Percentiles rank a stretch among this genome's conserved stretches.
phyloP scores from a whole-genome alignment of 495 filamentous ascomycete genomes.

The Wilcoxina mikolae region DNA sequence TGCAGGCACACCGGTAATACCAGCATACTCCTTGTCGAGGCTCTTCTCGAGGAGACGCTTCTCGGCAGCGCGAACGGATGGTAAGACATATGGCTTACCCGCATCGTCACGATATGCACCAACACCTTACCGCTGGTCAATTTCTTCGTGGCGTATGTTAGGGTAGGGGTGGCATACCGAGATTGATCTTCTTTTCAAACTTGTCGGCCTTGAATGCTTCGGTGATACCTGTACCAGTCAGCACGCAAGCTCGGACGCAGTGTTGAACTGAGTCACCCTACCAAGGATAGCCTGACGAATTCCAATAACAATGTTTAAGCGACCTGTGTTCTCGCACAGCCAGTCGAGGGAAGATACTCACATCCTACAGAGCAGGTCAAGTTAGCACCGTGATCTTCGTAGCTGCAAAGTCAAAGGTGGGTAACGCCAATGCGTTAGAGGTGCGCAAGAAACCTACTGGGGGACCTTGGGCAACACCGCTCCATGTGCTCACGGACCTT shows the following conservation, averaged over 20 bases:
- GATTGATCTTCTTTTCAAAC: conserved; percentile 89
- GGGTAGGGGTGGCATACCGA: conserved; percentile 42
- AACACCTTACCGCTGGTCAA: conserved; percentile 38
- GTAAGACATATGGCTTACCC: conserved; percentile 94
- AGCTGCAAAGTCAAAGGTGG: conserved; percentile 17
- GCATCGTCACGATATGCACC: conserved; percentile 83
- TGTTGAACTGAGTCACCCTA: conserved; percentile 30
- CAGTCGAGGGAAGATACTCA: conserved; percentile 31
- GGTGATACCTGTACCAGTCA: conserved; percentile 57
- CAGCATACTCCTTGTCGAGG: conserved; percentile 94
- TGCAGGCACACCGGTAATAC: conserved; percentile 84
- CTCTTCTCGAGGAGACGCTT: conserved; percentile 61
- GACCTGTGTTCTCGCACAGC: conserved; percentile 12
- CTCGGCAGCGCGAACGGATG: conserved; percentile 80
- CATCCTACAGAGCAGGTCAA: conserved; percentile 37
- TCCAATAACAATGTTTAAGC: conserved; percentile 15
- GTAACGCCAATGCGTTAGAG: conserved; percentile 29
- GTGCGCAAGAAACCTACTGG: conserved; percentile 51
- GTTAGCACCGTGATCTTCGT: conserved; percentile 4
- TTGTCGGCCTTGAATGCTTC: conserved; percentile 96
- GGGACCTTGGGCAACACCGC: conserved; percentile 79
- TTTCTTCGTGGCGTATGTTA: neutral
- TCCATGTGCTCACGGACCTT: conserved; percentile 69
- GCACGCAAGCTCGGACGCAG: neutral
- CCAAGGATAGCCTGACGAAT: conserved; percentile 58